Evolutionary conservation across 2,329 filamentous ascomycete genomes (phyloP).

Genomic region (Paecilomyces sp.): DNA sequence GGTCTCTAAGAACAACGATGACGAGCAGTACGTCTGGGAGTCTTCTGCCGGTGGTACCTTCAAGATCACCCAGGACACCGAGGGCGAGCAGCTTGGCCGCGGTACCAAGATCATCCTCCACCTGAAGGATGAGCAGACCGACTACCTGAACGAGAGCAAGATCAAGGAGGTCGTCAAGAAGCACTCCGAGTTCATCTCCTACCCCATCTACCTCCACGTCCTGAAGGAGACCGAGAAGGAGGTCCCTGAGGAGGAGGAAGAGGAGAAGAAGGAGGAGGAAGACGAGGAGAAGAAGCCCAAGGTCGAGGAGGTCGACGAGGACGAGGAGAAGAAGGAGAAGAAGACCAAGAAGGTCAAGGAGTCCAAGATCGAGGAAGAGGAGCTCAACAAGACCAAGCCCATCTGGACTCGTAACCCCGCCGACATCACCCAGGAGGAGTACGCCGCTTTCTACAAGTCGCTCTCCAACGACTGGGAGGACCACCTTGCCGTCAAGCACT

Average conservation of each 20-base stretch:
- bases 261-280: slow-evolving; percentile 64
- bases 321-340: slow-evolving; percentile 77
- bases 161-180: slow-evolving; percentile 99
- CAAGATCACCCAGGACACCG: slow-evolving; percentile 82
- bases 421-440: slow-evolving; percentile 94
- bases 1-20: slow-evolving; percentile 98
- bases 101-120: slow-evolving; percentile 98
- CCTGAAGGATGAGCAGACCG: slow-evolving; percentile 97
- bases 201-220: slow-evolving; percentile 99
- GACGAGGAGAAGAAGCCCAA: slow-evolving; percentile 91
- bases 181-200: slow-evolving; percentile 99
- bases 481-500: slow-evolving; percentile 99
- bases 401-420: slow-evolving; percentile 99
- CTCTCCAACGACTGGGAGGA: slow-evolving; percentile 99
- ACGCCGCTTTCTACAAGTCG: slow-evolving; percentile 99
- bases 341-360: slow-evolving; percentile 99
- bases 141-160: slow-evolving; percentile 98
- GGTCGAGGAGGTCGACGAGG: slow-evolving; percentile 85
- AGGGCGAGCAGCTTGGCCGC: slow-evolving; percentile 83
- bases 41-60: slow-evolving; percentile 96
- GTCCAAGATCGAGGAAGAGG: slow-evolving; percentile 96
- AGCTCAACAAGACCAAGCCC: slow-evolving; percentile 99
- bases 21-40: slow-evolving; percentile 99
- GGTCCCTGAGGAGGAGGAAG: slow-evolving; percentile 91
- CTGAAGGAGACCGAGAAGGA: slow-evolving; percentile 99